Conservation (phyloP, 805 yeast genomes). For the Isabelozyma rhagii region DNA sequence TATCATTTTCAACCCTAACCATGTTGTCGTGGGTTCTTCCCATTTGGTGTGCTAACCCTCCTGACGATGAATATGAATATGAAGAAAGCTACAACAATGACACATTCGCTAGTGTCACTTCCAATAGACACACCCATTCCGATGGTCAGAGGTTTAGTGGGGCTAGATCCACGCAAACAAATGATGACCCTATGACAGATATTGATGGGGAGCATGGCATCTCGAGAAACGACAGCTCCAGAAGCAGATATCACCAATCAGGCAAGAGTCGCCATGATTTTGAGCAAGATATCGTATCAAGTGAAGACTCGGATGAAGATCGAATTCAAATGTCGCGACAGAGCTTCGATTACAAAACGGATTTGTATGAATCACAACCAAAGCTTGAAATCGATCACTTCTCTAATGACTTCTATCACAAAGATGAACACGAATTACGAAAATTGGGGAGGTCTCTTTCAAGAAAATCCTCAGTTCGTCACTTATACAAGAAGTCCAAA, state of each 20-base stretch:
- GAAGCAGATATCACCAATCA: neutral
- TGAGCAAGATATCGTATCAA: neutral
- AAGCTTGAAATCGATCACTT: neutral
- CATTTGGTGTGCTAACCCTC: constrained; percentile 53
- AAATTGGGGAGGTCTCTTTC: constrained; percentile 36
- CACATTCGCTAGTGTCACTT: neutral
- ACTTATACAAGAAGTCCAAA: constrained; percentile 8
- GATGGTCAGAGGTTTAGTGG: neutral
- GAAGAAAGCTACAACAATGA: constrained; percentile 1
- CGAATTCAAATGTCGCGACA: neutral
- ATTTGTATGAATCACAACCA: neutral
- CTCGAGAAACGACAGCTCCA: neutral
- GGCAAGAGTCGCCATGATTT: neutral
- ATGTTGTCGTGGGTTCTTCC: constrained; percentile 37
- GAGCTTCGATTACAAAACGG: neutral
- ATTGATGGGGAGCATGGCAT: neutral
- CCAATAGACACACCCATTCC: neutral
- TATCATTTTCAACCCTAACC: constrained; percentile 17
- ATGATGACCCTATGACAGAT: neutral
- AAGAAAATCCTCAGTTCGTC: constrained; percentile 30
- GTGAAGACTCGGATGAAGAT: neutral
- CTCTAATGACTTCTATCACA: constrained; percentile 7
- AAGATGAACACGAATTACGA: constrained; percentile 29
- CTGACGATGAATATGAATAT: constrained; percentile 6
- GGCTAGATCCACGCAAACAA: neutral